These are phyloP conservation scores for Tetrastigma voinierianum DNA, from an alignment of 164 flowering plant genomes.

Conservation along the genomic window DNA sequence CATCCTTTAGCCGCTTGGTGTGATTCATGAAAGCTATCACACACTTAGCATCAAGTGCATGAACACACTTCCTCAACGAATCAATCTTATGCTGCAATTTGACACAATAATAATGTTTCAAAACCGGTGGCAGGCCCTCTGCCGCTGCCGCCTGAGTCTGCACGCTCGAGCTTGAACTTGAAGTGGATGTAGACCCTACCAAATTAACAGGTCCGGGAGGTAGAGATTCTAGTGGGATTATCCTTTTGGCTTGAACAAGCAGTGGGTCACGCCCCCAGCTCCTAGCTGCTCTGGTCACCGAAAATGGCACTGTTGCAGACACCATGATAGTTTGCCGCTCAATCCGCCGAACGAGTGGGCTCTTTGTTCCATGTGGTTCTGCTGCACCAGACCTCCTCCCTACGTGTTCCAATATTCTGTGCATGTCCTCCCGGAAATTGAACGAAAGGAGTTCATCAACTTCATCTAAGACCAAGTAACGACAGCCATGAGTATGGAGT, in stretches of 20 bases:
- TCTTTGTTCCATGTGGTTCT: conserved; percentile 20
- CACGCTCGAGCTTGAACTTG: too few species aligned
- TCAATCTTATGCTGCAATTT: conserved; percentile 84
- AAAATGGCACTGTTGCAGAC: conserved; percentile 91
- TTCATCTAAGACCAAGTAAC: conserved; percentile 87
- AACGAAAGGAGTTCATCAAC: conserved; percentile 93
- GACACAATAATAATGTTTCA: too few species aligned
- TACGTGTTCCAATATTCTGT: conserved; percentile 90
- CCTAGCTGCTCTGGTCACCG: conserved; percentile 85
- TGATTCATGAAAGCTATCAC: conserved; percentile 97
- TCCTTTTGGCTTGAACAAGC: too few species aligned
- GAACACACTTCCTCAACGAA: conserved; percentile 81
- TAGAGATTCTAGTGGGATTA: too few species aligned
- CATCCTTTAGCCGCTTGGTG: conserved; percentile 80
- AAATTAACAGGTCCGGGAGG: too few species aligned
- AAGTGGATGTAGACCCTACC: too few species aligned
- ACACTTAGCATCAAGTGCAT: conserved; percentile 83
- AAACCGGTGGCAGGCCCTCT: too few species aligned
- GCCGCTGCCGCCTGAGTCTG: too few species aligned
- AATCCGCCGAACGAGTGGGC: conserved; percentile 23
- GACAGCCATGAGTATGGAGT: conserved; percentile 86
- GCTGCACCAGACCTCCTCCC: conserved; percentile 65
- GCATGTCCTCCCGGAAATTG: conserved; percentile 89
- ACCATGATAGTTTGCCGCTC: conserved; percentile 85
- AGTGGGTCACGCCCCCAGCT: conserved; percentile 87